Conservation (phyloP, 176 grass and related monocot species). For the Hordeum marinum region DNA sequence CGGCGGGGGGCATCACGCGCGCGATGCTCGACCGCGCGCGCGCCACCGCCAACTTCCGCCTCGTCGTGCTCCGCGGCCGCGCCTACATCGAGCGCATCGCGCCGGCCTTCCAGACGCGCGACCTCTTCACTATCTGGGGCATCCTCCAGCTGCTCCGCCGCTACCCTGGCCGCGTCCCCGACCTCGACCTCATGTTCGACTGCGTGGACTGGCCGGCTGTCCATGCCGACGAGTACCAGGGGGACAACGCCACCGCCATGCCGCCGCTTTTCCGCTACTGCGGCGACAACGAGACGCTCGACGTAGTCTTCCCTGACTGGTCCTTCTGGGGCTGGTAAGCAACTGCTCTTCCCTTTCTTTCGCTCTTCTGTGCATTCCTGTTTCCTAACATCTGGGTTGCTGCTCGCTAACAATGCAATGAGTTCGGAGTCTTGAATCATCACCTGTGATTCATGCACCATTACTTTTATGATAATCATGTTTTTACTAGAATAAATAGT, state of each 20-base stretch:
- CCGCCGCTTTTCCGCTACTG: constrained; percentile 90
- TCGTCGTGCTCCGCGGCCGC: constrained; percentile 47
- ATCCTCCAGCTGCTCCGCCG: constrained; percentile 77
- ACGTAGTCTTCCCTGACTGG: constrained; percentile 88
- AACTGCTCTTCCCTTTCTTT: constrained; percentile 14
- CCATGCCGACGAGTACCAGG: constrained; percentile 29
- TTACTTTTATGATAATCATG: not conserved
- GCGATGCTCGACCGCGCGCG: constrained; percentile 54
- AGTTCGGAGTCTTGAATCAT: not conserved
- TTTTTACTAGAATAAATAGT: not conserved
- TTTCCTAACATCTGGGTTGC: not conserved
- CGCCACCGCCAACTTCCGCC: constrained; percentile 57
- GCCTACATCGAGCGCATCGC: constrained; percentile 64
- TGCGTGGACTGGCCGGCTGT: constrained; percentile 64
- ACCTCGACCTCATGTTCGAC: constrained; percentile 91
- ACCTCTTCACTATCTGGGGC: constrained; percentile 90
- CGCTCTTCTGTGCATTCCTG: not conserved
- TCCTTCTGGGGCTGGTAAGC: constrained; percentile 98
- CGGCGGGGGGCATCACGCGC: constrained; percentile 53
- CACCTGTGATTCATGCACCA: not conserved
- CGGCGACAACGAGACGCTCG: constrained; percentile 58
- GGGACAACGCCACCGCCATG: constrained; percentile 38
- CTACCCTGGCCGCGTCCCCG: constrained; percentile 72
- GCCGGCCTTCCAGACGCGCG: constrained; percentile 56
- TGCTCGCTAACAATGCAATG: not conserved